These are phyloP conservation scores for Oxyria digyna DNA, from an alignment of 148 eudicot species.

Conservation along the genomic window DNA sequence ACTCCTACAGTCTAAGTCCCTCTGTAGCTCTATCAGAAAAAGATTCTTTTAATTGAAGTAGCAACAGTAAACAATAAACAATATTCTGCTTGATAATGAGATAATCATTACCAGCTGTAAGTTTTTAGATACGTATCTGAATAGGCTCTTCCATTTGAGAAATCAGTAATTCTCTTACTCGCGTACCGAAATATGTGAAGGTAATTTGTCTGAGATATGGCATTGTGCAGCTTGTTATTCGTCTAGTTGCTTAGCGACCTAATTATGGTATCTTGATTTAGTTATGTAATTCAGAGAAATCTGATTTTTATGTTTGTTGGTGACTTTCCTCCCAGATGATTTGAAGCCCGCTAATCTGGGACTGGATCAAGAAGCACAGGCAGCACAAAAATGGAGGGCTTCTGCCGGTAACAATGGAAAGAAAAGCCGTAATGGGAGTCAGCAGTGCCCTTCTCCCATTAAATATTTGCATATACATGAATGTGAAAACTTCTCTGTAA, in stretches of 20 bases:
- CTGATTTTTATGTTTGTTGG: background rate
- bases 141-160: background rate
- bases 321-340: constrained; percentile 39
- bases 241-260: background rate
- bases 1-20: background rate
- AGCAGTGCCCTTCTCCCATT: constrained; percentile 46
- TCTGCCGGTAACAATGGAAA: constrained; percentile 52
- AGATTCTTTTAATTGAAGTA: background rate
- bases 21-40: background rate
- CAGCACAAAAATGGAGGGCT: constrained; percentile 60
- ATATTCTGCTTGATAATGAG: background rate
- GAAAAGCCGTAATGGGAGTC: constrained; percentile 46
- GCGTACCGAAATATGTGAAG: background rate
- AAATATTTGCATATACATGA: constrained; percentile 81
- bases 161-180: background rate
- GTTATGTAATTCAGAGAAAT: background rate
- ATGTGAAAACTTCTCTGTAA: constrained; percentile 84
- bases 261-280: background rate
- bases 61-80: background rate
- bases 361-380: constrained; percentile 93
- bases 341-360: constrained; percentile 96
- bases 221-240: background rate
- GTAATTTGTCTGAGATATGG: background rate
- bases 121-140: background rate
- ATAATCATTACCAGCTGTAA: background rate